Base-by-base conservation (phyloP, 2,329 filamentous ascomycete genomes). In the Chrysoporthe deuterocubensis region DNA sequence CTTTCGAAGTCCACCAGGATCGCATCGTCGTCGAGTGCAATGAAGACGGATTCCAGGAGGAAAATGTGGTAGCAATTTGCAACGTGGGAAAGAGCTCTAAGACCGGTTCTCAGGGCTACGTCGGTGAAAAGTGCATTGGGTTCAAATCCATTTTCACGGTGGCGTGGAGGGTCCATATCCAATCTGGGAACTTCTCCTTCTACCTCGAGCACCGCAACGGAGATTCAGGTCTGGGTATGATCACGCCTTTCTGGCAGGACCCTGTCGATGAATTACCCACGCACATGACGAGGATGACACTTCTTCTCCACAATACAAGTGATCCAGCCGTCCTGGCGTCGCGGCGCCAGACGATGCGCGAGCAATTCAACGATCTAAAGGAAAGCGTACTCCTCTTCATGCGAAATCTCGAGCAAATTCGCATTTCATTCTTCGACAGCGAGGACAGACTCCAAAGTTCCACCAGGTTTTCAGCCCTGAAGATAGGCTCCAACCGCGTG, bases 91-190 rank as follows among this genome's bases (percentile, higher is more conserved):
- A 80, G 18, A 86, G 84, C 71, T 81, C 84, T 13, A 81, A 80
- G 4, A 75, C 71, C 0, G 74, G 71, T 1, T 74, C 75, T 0
- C 76, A 80, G 7, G 79, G 79, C 0, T 84, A 83, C 52, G 83
- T 83, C n/a, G 82, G 83, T 2, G 81, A 82, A 66, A 85, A 85
- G 65, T 83, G 83, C 11, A 83, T 85, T 18, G 83, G 83, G 0
- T 85, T 85, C 74, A 85, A 85, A 68, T 83, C 82, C 0, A 81
- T 83, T 0, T 86, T 85, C 69, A 84, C 78, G 72, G 82, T 77
- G 0, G 81, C 83, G 67, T 46, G 79, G 73, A 70, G 62, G 71
- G 9, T 79, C 78, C 73, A 73, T 71, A 37, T 76, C 78, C 67
- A 74, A 77, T 85, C 83, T 0, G 79, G 80, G 0, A 21, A 69